A percentile compares a stretch with the other conserved stretches of the same genome.
These are phyloP conservation scores for Mycosphaerelloides madeirae DNA, from an alignment of 2,329 filamentous ascomycete species.

Conservation along the genomic window DNA sequence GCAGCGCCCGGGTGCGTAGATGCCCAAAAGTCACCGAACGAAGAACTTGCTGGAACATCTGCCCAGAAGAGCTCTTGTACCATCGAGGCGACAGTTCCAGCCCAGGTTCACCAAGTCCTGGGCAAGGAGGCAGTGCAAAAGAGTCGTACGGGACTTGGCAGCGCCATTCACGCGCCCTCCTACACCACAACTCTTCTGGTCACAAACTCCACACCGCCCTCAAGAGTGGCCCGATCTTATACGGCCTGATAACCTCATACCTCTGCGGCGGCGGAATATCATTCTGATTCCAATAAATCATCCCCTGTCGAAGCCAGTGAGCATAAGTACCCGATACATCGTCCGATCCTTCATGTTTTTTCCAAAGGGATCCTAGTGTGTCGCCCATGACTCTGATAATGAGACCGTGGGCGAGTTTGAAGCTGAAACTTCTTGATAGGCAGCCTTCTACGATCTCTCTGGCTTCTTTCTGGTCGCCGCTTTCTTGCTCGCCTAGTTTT, in stretches of 20 bases:
- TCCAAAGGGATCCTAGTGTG: slow-evolving; percentile 53
- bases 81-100: too few species aligned
- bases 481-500: slow-evolving; percentile 38
- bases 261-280: slow-evolving; percentile 35
- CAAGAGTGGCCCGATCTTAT: slow-evolving; percentile 38
- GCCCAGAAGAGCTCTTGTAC: too few species aligned
- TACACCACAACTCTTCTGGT: too few species aligned
- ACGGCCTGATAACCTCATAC: slow-evolving; percentile 35
- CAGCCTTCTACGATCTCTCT: slow-evolving; percentile 50
- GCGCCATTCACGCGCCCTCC: too few species aligned
- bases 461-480: slow-evolving; percentile 45
- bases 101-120: too few species aligned
- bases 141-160: too few species aligned
- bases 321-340: slow-evolving; percentile 50
- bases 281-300: slow-evolving; percentile 45
- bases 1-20: too few species aligned
- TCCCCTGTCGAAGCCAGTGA: slow-evolving; percentile 51
- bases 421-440: slow-evolving; percentile 48
- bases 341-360: slow-evolving; percentile 47
- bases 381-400: slow-evolving; percentile 48
- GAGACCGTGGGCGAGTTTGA: slow-evolving; percentile 54
- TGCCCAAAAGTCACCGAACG: too few species aligned
- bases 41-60: too few species aligned
- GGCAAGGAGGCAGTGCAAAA: too few species aligned
- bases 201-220: not conserved